Evolutionary conservation across 2,329 filamentous ascomycete genomes (phyloP), one percentile per base, ranked within the genome.

Genomic region (Fusarium xyrophilum): DNA sequence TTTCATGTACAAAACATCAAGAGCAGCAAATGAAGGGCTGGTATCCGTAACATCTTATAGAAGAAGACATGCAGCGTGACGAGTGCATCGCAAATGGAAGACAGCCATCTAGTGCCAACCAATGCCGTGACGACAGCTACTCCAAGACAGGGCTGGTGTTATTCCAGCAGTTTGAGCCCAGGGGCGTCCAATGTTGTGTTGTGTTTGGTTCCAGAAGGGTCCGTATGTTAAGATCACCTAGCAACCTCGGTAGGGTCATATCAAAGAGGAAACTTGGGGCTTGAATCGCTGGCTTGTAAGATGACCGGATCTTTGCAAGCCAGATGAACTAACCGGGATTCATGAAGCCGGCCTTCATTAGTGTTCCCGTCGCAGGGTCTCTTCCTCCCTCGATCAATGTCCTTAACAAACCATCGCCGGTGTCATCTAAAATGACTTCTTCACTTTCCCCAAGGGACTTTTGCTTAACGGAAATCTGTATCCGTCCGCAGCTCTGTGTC

Each of bases 401-500:
- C 5, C 7, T 8, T 38, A 4, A 12, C 35, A 38, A n/a, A 14
- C 35, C 9, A 10, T 21, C 5, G 2, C 6, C n/a, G 4, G 11
- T 38, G 33, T 12, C 36, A 9, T 13, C n/a, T 9, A 5, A 11
- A 40, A 6, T 11, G 23, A 40, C 5, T 6, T 40, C 38, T 40
- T 11, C 4, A 4, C 14, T 39, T 23, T 32, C 30, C 9, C 14
- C 0, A 33, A 17, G 32, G 14, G 2, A 17, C n/a, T 5, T 40
- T 40, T 23, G 1, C 21, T 0, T 23, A 9, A 23, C 7, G 4
- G n/a, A 2, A 17, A 7, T 11, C 14, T 4, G 14, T n/a, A 13
- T 13, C 19, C 5, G 13, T 13, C 35, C 19, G 2, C 3, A 9
- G 12, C 38, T 7, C n/a, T n/a, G 9, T 0, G 14, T 7, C 38